Base-by-base conservation (phyloP, 1,139 yeast species). In the Zygoascus sp. region DNA sequence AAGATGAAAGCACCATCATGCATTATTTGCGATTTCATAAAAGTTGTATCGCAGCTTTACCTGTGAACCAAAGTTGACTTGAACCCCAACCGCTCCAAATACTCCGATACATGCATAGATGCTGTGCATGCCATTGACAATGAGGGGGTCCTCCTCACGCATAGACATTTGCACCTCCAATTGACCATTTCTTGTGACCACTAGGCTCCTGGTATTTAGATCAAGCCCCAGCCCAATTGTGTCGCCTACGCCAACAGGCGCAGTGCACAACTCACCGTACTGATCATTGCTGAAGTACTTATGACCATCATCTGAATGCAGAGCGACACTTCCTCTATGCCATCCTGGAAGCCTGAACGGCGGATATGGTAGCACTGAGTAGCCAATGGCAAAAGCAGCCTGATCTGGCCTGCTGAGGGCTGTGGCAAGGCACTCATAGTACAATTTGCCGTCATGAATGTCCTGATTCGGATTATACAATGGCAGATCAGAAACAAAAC, bases 231-330 rank as follows among this genome's bases (percentile, higher is more conserved):
- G 16, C 0, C 65, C 65, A 3, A 60, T 41, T 2, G 61, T 55
- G 30, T 59, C 58, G 9, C 62, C 61, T 7, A 44, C 49, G 2
- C 43, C 25, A 37, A 60, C 51, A 5, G 60, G 58, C 16, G 40
- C 35, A 16, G 53, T 50, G 41, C 60, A 58, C 20, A 53, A 54
- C 45, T 53, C 53, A 3, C 65, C 65, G 10, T 53, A 47, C 17
- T 55, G 47, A 20, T 58, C 50, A 40, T 60, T 63, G 35, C 59
- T 57, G 16, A 59, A 55, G 44, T 61, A 61, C 6, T 62, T 51
- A 17, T 58, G 51, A 3, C 65, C 64, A 28, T 61, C 65, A 39
- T 61, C 65, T 5, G 60, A 55, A 38, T 61, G 64, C n/a, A 61
- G 60, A 1, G 64, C 64, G 10, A 59, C 42, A 7, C 62, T 56